Evolutionary conservation across 805 yeast genomes (phyloP).

Genomic region (Jamesozyma rosinii): DNA sequence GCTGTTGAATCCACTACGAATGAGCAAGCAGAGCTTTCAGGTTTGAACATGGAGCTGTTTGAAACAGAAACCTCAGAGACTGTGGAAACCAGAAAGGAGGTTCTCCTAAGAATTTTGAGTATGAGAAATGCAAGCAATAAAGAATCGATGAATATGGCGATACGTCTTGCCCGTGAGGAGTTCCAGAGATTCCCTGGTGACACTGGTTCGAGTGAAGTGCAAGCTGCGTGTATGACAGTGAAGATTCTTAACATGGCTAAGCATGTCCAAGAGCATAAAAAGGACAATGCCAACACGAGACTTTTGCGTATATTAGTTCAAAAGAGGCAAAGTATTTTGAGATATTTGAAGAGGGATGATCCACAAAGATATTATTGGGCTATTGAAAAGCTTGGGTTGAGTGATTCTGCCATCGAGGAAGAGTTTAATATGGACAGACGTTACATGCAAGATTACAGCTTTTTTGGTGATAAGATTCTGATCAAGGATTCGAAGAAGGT

Average conservation of each 20-base stretch:
- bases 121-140: slow-evolving; percentile 58
- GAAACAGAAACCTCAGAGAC: slow-evolving; percentile 27
- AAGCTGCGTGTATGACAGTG: slow-evolving; percentile 83
- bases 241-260: slow-evolving; percentile 67
- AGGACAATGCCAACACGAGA: slow-evolving; percentile 65
- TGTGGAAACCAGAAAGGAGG: slow-evolving; percentile 54
- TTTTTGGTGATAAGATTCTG: slow-evolving; percentile 62
- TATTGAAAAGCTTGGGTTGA: slow-evolving; percentile 76
- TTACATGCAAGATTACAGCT: slow-evolving; percentile 68
- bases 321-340: slow-evolving; percentile 72
- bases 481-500: slow-evolving; percentile 48
- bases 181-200: slow-evolving; percentile 81
- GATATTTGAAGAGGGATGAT: slow-evolving; percentile 70
- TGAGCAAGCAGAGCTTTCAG: slow-evolving; percentile 19
- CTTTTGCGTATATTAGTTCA: slow-evolving; percentile 76
- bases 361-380: slow-evolving; percentile 81
- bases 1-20: slow-evolving; percentile 37
- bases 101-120: slow-evolving; percentile 60
- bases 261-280: slow-evolving; percentile 59
- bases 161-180: slow-evolving; percentile 61
- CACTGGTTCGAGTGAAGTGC: slow-evolving; percentile 92
- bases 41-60: slow-evolving; percentile 17
- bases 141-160: slow-evolving; percentile 51
- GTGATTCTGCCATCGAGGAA: slow-evolving; percentile 64
- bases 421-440: slow-evolving; percentile 77